Evolutionary conservation across 306 rosid species (phyloP), one percentile per base, ranked within the genome.

Genomic region (Pueraria montana): DNA sequence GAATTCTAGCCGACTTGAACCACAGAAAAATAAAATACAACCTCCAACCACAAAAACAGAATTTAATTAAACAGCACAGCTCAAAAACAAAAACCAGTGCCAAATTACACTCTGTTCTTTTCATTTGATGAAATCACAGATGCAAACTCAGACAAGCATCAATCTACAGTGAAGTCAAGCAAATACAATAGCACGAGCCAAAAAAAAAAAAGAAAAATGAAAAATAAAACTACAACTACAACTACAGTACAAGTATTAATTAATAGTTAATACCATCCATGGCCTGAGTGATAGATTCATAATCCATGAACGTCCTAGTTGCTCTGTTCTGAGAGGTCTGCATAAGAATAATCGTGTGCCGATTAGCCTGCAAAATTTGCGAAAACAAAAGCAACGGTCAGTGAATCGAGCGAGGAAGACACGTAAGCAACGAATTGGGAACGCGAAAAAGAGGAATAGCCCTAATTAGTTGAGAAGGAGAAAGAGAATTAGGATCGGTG

Each of bases 291-390:
- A 94, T 88, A 0, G 99, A 92, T 2, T 79, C 95, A 78, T 89
- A 96, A 86, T 94, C 97, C 99, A 92, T 94, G 87, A 94, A 96
- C 1, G 99, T 96, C 84, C 99, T 89, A 43, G 97, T 87, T 7
- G 98, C 91, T 83, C 91, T 91, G 88, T 81, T 92, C 42, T 78
- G 97, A 79, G 99, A 91, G 49, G 95, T 87, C 88, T 96, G 99
- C 97, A 96, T 89, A 16, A 96, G 93, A 86, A 96, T 91, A 70
- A 96, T 96, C 30, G 99, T 96, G 89, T 96, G 99, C 58, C 87
- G 90, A 90, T 96, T 91, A 79, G 98, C 96, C 99, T 96, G 78
- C 83, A 85, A 8, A 11, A 83, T 5, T 32, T 6, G 8, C 62
- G 55, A 52, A 64, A 36, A 69, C 8, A 12, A 77, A 53, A 81